Conservation (phyloP, 495 filamentous ascomycete genomes). For the Halenospora varia region DNA sequence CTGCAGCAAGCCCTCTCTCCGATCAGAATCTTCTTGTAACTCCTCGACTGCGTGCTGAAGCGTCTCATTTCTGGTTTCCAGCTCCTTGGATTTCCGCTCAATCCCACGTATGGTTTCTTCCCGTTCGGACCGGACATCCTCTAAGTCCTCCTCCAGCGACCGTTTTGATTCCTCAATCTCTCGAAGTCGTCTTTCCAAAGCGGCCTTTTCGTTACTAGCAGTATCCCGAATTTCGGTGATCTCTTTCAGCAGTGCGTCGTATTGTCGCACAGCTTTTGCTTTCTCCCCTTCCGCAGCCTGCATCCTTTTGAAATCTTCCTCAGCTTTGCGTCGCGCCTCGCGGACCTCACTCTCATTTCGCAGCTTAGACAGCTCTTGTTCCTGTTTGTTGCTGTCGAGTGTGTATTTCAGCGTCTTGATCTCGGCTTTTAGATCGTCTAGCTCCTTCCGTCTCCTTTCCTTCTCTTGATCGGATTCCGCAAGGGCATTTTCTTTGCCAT, state of each 20-base stretch:
- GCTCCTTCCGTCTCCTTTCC: slow-evolving; percentile 16
- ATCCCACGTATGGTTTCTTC: slow-evolving; percentile 66
- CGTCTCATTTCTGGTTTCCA: slow-evolving; percentile 64
- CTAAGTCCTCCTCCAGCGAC: slow-evolving; percentile 67
- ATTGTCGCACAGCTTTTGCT: slow-evolving; percentile 62
- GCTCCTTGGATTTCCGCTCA: slow-evolving; percentile 64
- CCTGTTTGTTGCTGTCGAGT: slow-evolving; percentile 70
- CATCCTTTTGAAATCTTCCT: slow-evolving; percentile 78
- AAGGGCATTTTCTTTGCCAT: slow-evolving; percentile 30
- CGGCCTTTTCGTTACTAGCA: slow-evolving; percentile 60
- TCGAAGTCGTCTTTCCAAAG: slow-evolving; percentile 67
- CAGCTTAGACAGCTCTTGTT: slow-evolving; percentile 71
- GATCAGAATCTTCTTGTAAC: slow-evolving; percentile 63
- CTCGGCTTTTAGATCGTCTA: slow-evolving; percentile 52
- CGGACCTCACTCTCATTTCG: slow-evolving; percentile 80
- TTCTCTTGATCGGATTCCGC: slow-evolving; percentile 15
- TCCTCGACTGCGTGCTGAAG: slow-evolving; percentile 66
- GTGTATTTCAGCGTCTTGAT: slow-evolving; percentile 49
- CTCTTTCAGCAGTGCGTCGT: slow-evolving; percentile 66
- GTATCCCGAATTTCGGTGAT: slow-evolving; percentile 65
- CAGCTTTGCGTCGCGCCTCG: slow-evolving; percentile 66
- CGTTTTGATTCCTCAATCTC: slow-evolving; percentile 69
- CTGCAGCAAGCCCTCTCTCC: slow-evolving; percentile 58
- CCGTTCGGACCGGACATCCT: slow-evolving; percentile 68
- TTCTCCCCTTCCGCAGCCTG: slow-evolving; percentile 71